Base-by-base conservation (phyloP, 176 grass and related monocot genomes). In the Puccinellia tenuiflora region DNA sequence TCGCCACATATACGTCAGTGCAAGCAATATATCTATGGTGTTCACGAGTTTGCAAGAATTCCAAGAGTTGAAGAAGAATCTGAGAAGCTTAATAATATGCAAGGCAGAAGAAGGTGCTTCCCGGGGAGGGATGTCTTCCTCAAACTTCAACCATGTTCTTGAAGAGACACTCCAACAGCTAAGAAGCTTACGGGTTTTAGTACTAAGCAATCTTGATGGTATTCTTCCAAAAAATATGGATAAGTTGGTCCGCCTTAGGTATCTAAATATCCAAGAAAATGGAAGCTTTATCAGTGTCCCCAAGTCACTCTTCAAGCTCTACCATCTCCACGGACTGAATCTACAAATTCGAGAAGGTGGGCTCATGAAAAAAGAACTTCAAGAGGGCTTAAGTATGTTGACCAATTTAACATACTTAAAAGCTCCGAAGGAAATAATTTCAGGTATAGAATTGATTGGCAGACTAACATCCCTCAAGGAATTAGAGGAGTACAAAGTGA, bases 11-110 rank as follows among this genome's bases (percentile, higher is more conserved):
- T 89, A 86, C 83, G 84, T 85, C 34, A 79, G 42, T 50, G 75
- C 90, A 70, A 83, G 33, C 13, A 85, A 80, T 37, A 75, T 85
- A 28, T 72, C 2, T 0, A 52, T 67, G 22, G 50, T 82, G 21
- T 82, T 16, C 73, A 51, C 61, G 17, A 69, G 61, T 42, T 66
- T 65, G 28, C 2, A 28, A 57, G n/a, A 92, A 33, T 9, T 6
- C 21, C 13, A 29, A 14, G 80, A 88, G 17, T 6, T 88, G 11
- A 88, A 88, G 39, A 83, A 86, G 33, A 69, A 69, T 9, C 24
- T 89, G 52, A 64, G 86, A 13, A 92, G 86, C 56, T 60, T 89
- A 35, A 85, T 92, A 86, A 76, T 92, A 56, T 51, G 60, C 34
- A 70, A 85, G 3, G 28, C 31, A 52, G 15, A 80, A 11, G 30